Evolutionary conservation across 305 asterid species (phyloP).

Genomic region (Petunia hybrid): DNA sequence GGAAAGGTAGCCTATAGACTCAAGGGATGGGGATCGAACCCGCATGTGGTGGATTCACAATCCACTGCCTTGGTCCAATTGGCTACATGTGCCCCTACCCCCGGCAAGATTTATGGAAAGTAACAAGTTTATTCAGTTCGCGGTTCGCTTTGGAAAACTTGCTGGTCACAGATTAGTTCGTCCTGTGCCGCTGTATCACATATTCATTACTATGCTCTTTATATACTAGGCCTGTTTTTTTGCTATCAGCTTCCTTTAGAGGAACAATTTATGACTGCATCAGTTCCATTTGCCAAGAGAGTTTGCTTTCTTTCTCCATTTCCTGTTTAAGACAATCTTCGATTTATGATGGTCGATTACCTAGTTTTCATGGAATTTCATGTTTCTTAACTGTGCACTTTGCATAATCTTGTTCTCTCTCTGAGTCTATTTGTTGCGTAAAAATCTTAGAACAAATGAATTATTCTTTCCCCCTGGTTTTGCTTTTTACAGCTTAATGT

Average conservation of each 20-base stretch:
- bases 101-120: no score
- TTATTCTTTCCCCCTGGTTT: neutral
- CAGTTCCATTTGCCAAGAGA: neutral
- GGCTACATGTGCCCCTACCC: no score
- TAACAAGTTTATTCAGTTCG: no score
- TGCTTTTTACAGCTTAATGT: constrained; percentile 57
- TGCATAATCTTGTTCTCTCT: neutral
- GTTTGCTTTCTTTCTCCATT: constrained; percentile 13
- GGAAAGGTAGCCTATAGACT: no score
- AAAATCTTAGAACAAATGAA: neutral
- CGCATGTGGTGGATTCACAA: no score
- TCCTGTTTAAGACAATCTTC: neutral
- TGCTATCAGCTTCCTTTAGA: neutral
- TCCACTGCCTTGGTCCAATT: no score
- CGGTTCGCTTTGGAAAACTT: no score
- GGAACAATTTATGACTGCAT: neutral
- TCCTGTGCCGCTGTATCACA: neutral
- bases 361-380: neutral
- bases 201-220: neutral
- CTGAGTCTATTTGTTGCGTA: constrained; percentile 20
- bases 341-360: neutral
- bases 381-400: constrained; percentile 28
- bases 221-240: constrained; percentile 10
- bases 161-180: no score
- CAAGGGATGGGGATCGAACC: no score